Evolutionary conservation across 2,329 filamentous ascomycete genomes (phyloP), one percentile per base, ranked within the genome.

Genomic region (Curvularia sp.): DNA sequence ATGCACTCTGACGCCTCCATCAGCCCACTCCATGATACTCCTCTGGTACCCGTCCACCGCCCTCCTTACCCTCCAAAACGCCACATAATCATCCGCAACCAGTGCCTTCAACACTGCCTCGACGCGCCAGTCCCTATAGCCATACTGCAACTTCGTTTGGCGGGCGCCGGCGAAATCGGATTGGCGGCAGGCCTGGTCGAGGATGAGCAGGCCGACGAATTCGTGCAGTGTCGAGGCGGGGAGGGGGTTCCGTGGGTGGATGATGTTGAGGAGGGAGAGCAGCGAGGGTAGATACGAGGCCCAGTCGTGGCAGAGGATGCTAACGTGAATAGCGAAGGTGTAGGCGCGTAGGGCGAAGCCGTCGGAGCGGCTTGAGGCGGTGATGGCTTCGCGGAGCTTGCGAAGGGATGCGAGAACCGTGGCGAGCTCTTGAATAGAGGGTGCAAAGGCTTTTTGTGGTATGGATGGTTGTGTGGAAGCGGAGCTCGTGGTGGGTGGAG

Each of bases 241-340:
- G 20, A 98, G 85, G 4, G 88, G 88, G 49, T 88, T 85, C 2
- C 82, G 76, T 0, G 84, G 81, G 68, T 96, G 90, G 61, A 98
- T 88, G 7, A 80, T 79, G 44, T 88, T 84, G 12, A 99, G 82
- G 2, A 97, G 84, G 68, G 96, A 88, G 39, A 90, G 84, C 22
- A 98, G 86, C 1, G 94, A 92, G 0, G 94, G 92, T 63, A 94
- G 89, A 76, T 98, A 99, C 1, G 93, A 93, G 67, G 96, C 92
- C 67, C 89, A 90, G 67, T 96, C 89, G 63, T 88, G 87, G 57
- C 90, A 87, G 33, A 97, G 85, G 62, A 99, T 89, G 24, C 91
- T 88, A 26, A 93, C 84, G 54, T 93, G 89, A 68, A 96, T 91
- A 69, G 91, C 92, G 82, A 98, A 98, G 62, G 96, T 87, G 78